A percentile compares a stretch with the other conserved stretches of the same genome.
Conservation (phyloP, 192 early-diverging fungal genomes). For the Lunasporangiospora selenospora region DNA sequence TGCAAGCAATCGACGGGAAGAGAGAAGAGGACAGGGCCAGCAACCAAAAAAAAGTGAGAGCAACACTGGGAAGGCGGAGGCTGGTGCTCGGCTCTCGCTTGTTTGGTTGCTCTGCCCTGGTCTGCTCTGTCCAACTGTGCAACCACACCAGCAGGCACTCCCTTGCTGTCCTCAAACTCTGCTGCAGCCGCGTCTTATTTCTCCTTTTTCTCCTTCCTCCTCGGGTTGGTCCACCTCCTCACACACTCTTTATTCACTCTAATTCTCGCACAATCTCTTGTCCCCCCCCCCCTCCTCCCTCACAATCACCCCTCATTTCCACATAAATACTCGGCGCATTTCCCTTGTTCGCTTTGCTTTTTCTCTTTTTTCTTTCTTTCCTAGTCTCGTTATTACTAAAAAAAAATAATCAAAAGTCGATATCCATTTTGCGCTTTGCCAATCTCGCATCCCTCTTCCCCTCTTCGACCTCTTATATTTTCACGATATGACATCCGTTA, state of each 20-base stretch:
- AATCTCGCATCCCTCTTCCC: not conserved
- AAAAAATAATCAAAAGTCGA: not conserved
- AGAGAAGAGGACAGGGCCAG: no score
- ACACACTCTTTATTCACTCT: not conserved
- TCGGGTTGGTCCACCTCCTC: no score
- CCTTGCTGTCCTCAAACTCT: not conserved
- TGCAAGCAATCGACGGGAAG: no score
- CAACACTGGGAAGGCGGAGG: no score
- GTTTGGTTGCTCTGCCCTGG: no score
- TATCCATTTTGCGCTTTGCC: not conserved
- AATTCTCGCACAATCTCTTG: not conserved
- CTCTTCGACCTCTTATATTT: not conserved
- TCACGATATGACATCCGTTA: not conserved
- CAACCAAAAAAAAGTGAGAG: no score
- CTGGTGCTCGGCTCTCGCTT: no score
- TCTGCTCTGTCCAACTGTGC: conserved; percentile 11
- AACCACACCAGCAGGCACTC: conserved; percentile 13
- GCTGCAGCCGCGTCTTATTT: not conserved
- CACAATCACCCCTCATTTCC: not conserved
- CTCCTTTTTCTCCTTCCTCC: not conserved
- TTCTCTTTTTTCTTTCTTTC: not conserved
- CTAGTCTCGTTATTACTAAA: no score
- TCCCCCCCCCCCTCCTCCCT: not conserved
- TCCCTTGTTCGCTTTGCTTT: not conserved
- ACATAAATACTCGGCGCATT: not conserved